These are phyloP conservation scores for Pseudoscleropodium purum DNA, from an alignment of 225 moss, liverwort and hornwort species.

Conservation along the genomic window DNA sequence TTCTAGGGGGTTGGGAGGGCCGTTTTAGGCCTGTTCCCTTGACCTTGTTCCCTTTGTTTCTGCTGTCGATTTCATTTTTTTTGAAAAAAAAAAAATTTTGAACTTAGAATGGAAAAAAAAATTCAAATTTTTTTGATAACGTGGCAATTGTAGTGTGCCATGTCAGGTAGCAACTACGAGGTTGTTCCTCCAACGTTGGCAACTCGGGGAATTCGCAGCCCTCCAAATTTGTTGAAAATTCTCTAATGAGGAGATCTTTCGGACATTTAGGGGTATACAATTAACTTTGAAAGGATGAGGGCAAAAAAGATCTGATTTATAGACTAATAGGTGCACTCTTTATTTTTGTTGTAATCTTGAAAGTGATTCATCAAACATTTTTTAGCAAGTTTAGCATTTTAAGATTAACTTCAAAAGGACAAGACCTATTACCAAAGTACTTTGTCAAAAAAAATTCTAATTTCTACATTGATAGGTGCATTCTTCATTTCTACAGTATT, in stretches of 20 bases:
- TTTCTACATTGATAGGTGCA: neutral
- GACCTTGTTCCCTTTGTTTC: too few relatives aligned
- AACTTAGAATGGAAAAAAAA: too few relatives aligned
- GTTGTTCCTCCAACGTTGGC: too few relatives aligned
- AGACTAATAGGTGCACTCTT: neutral
- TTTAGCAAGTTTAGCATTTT: rapidly evolving
- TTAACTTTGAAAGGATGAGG: neutral
- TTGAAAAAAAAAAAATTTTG: too few relatives aligned
- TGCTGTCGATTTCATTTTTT: too few relatives aligned
- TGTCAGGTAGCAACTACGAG: too few relatives aligned
- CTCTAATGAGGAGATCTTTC: rapidly evolving
- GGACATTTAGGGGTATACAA: rapidly evolving
- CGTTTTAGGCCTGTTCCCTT: too few relatives aligned
- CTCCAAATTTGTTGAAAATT: too few relatives aligned
- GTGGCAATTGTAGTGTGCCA: too few relatives aligned
- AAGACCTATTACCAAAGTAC: neutral
- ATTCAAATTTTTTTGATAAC: too few relatives aligned
- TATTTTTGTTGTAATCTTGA: neutral
- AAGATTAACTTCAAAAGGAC: neutral
- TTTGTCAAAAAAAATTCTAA: neutral
- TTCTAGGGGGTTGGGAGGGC: too few relatives aligned
- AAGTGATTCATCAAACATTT: neutral
- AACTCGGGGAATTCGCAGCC: too few relatives aligned
- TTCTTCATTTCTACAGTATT: neutral
- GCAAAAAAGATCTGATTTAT: neutral